phyloP scores from a whole-genome alignment of 2,329 filamentous ascomycete genomes.

The Endoconidiophora laricicola region DNA sequence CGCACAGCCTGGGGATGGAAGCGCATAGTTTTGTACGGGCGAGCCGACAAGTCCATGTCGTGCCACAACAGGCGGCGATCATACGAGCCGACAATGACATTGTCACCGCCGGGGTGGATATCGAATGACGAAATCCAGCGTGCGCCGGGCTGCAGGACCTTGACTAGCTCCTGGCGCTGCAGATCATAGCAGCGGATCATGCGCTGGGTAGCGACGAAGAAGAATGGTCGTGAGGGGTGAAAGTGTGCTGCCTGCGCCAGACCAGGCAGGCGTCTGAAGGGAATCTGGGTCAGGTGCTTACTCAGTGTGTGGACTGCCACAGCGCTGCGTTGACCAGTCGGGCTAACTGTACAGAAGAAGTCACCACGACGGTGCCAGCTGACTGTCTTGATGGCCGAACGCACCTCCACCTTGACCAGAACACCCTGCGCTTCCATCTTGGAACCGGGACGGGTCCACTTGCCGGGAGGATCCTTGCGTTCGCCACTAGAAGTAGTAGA shows the following conservation, averaged over 20 bases:
- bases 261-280: constrained; percentile 64
- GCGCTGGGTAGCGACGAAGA: constrained; percentile 92
- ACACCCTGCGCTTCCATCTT: constrained; percentile 64
- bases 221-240: constrained; percentile 80
- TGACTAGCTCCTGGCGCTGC: constrained; percentile 76
- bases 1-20: constrained; percentile 90
- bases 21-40: constrained; percentile 89
- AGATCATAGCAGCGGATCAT: constrained; percentile 89
- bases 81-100: constrained; percentile 86
- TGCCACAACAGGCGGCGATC: constrained; percentile 92
- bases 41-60: constrained; percentile 77
- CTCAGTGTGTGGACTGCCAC: constrained; percentile 90
- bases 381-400: constrained; percentile 68
- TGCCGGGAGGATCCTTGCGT: constrained; percentile 59
- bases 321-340: constrained; percentile 57
- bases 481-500: constrained; percentile 33
- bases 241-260: constrained; percentile 80
- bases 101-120: constrained; percentile 83
- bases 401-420: constrained; percentile 62
- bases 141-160: constrained; percentile 83
- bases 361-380: constrained; percentile 90
- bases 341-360: constrained; percentile 84
- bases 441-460: constrained; percentile 65
- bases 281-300: constrained; percentile 87
- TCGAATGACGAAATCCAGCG: constrained; percentile 89